Evolutionary conservation across 1,139 yeast genomes (phyloP).

Genomic region (Geotrichum australiense): DNA sequence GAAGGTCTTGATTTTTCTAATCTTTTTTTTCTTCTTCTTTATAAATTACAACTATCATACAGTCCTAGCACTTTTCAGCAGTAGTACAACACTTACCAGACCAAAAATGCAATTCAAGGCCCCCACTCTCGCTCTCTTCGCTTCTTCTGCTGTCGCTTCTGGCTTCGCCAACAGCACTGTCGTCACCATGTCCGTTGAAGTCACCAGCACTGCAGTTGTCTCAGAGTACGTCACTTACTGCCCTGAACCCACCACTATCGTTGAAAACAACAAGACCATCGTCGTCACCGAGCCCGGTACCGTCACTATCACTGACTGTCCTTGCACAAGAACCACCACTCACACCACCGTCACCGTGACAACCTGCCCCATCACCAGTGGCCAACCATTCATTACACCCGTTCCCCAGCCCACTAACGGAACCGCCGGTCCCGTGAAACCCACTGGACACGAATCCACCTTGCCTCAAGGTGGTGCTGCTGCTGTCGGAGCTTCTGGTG

Average conservation of each 20-base stretch:
- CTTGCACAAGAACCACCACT: slow-evolving; percentile 51
- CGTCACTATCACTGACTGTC: slow-evolving; percentile 40
- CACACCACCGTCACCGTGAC: slow-evolving; percentile 40
- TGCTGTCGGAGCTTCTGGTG: slow-evolving; percentile 31
- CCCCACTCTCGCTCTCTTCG: slow-evolving; percentile 19
- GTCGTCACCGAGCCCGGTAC: slow-evolving; percentile 40
- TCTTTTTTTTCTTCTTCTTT: too few species aligned
- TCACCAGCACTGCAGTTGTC: slow-evolving; percentile 31
- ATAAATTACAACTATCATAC: too few species aligned
- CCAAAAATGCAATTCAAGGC: slow-evolving; percentile 33
- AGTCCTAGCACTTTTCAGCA: too few species aligned
- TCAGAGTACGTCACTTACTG: slow-evolving; percentile 39
- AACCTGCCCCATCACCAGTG: slow-evolving; percentile 32
- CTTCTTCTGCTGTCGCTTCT: slow-evolving; percentile 25
- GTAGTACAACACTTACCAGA: slow-evolving; percentile 3
- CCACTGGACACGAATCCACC: slow-evolving; percentile 15
- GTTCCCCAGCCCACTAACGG: slow-evolving; percentile 14
- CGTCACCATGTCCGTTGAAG: slow-evolving; percentile 16
- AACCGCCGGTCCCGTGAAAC: slow-evolving; percentile 16
- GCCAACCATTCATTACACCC: slow-evolving; percentile 26
- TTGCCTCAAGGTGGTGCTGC: slow-evolving; percentile 24
- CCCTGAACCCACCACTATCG: slow-evolving; percentile 37
- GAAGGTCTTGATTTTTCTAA: too few species aligned
- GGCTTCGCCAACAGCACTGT: slow-evolving; percentile 27
- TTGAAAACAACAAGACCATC: slow-evolving; percentile 35